Percentiles rank a stretch among this genome's conserved stretches.
Conservation (phyloP, 768 basidiomycete species). For the Pleurotus sapidus region DNA sequence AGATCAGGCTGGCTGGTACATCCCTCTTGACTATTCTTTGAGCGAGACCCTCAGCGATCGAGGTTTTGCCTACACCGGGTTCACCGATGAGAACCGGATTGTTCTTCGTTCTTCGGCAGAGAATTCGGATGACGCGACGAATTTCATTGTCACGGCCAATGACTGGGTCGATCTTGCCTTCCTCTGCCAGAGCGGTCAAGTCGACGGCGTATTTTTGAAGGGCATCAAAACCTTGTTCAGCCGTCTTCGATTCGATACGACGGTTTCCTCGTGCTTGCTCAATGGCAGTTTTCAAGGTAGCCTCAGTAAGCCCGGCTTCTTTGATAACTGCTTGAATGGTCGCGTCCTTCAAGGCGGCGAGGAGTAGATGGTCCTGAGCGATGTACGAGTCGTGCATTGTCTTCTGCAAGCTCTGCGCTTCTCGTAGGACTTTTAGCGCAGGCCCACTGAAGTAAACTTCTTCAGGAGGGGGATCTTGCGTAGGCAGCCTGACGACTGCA, state of each 20-base stretch:
- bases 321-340: constrained; percentile 69
- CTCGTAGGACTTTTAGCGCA: constrained; percentile 61
- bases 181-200: constrained; percentile 82
- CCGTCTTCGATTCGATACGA: constrained; percentile 79
- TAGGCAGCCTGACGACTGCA: constrained; percentile 75
- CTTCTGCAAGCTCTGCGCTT: constrained; percentile 77
- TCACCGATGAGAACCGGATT: constrained; percentile 97
- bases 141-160: constrained; percentile 94
- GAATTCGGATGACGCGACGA: constrained; percentile 76
- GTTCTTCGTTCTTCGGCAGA: constrained; percentile 91
- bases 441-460: constrained; percentile 64
- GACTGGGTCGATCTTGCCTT: constrained; percentile 94
- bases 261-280: constrained; percentile 81
- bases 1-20: constrained; percentile 73
- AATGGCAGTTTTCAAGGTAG: constrained; percentile 71
- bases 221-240: constrained; percentile 93
- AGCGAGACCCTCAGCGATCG: constrained; percentile 92
- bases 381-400: constrained; percentile 89
- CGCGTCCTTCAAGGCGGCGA: constrained; percentile 77
- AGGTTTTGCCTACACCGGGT: constrained; percentile 94
- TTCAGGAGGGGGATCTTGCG: constrained; percentile 84
- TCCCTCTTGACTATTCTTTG: constrained; percentile 95
- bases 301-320: constrained; percentile 70
- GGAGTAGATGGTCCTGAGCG: constrained; percentile 88
- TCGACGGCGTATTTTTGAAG: constrained; percentile 87